phyloP scores from a whole-genome alignment of 139 green algal species.

The Tetraselmis striata region DNA sequence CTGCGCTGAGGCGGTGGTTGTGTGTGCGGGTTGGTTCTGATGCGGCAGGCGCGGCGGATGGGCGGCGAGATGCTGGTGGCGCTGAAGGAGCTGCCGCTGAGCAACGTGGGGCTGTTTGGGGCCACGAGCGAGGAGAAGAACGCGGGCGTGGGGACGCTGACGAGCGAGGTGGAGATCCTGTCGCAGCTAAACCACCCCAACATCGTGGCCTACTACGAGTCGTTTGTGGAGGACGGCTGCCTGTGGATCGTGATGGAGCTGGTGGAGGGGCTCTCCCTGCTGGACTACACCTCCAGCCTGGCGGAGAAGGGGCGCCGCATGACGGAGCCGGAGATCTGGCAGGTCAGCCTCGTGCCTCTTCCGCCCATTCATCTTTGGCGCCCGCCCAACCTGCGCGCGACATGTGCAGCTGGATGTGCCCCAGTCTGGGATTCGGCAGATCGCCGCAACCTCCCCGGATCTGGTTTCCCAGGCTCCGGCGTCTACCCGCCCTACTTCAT shows the following conservation, averaged over 20 bases:
- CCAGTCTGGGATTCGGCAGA: too few relatives aligned
- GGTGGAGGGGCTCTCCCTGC: slow-evolving; percentile 34
- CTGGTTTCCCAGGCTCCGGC: too few relatives aligned
- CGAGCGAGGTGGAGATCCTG: slow-evolving; percentile 49
- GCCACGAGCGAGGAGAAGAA: slow-evolving; percentile 35
- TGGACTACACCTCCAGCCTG: slow-evolving; percentile 35
- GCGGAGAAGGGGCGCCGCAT: slow-evolving; percentile 31
- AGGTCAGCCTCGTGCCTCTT: slow-evolving; percentile 27
- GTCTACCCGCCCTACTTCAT: too few relatives aligned
- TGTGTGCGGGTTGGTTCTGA: too few relatives aligned
- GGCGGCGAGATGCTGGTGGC: slow-evolving; percentile 37
- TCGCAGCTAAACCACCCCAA: slow-evolving; percentile 35
- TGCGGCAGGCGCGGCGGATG: slow-evolving; percentile 3
- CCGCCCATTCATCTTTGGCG: too few relatives aligned
- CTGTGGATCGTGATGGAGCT: slow-evolving; percentile 52
- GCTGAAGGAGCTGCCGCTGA: slow-evolving; percentile 44
- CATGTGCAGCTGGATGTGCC: too few relatives aligned
- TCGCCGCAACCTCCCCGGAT: too few relatives aligned
- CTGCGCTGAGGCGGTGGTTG: too few relatives aligned
- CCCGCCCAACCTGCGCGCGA: too few relatives aligned
- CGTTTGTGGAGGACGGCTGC: slow-evolving; percentile 25
- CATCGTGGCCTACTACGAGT: slow-evolving; percentile 52
- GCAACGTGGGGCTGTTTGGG: slow-evolving; percentile 39
- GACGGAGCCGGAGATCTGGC: slow-evolving; percentile 41
- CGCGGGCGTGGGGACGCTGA: slow-evolving; percentile 26